Evolutionary conservation across 2,329 filamentous ascomycete genomes (phyloP), one percentile per base, ranked within the genome.

Genomic region (Aspergillus aculeatinus): DNA sequence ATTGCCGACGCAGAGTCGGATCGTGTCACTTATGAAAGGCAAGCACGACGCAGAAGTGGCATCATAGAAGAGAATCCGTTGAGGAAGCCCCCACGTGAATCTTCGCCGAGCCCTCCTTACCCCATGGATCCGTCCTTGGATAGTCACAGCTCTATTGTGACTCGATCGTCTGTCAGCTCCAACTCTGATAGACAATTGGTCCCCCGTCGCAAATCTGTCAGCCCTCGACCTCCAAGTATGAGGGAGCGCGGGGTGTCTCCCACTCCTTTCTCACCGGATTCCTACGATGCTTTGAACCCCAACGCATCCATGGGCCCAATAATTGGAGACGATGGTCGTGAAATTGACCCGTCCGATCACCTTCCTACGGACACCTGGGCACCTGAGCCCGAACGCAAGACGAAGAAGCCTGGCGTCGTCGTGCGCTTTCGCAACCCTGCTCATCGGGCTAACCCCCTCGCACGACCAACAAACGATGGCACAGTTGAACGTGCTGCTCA

Each of bases 301-400:
- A 67, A 72, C 66, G 64, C 77, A 5, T 71, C 74, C 48, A 72
- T 81, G 44, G 83, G 82, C 2, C 85, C 86, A 7, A 87, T 89
- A 58, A 84, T 87, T 48, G 85, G 83, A 19, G 85, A 85, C 68
- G 84, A 87, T 68, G 86, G 86, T 16, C 81, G 85, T 35, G 82
- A 86, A 58, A 87, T 89, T 65, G 86, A 89, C 71, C 86, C 86
- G 4, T 87, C 85, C 0, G 86, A 89, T 69, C 85, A 88, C 68
- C 77, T 89, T 2, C 86, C 86, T 0, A 79, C 86, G 3, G 83
- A 87, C 62, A 85, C 84, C 2, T 89, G 86, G 86, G 86, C 86
- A 0, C 86, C 86, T 0, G 86, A 89, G 67, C 86, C 86, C 2
- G 85, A 87, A 63, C 80, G 81, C 44, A 88, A 87, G 65, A 76